Conservation (phyloP, 345 rosid genomes). For the Cochlearia excelsa region DNA sequence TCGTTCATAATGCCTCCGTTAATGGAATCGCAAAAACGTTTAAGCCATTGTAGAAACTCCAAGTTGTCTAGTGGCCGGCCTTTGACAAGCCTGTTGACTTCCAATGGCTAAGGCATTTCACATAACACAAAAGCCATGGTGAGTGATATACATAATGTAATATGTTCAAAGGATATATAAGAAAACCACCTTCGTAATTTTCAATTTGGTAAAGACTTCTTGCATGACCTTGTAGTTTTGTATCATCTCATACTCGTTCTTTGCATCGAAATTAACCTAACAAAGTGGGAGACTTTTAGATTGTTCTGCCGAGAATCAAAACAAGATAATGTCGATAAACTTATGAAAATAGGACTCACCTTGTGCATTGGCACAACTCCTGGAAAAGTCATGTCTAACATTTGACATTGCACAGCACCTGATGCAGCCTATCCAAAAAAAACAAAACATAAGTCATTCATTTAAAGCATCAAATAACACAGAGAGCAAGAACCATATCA, state of each 20-base stretch:
- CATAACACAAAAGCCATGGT: neutral
- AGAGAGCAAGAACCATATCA: neutral
- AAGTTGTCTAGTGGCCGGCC: conserved; percentile 93
- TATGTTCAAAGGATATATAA: too few relatives aligned
- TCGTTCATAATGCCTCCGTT: conserved; percentile 97
- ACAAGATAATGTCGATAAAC: neutral
- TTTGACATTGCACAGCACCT: conserved; percentile 97
- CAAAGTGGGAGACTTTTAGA: conserved; percentile 16
- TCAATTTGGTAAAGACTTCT: conserved; percentile 88
- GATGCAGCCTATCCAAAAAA: conserved; percentile 68
- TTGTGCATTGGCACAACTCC: conserved; percentile 98
- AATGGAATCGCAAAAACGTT: conserved; percentile 89
- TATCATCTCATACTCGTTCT: conserved; percentile 93
- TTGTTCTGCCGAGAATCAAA: neutral
- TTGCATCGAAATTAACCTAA: conserved; percentile 93
- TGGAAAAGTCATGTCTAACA: conserved; percentile 94
- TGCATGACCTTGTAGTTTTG: conserved; percentile 97
- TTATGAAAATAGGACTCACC: conserved; percentile 35
- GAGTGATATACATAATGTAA: neutral
- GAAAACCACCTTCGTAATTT: conserved; percentile 66
- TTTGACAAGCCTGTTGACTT: conserved; percentile 89
- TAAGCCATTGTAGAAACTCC: conserved; percentile 97
- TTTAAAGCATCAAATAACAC: neutral
- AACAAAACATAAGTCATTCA: conserved; percentile 19
- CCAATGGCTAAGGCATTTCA: conserved; percentile 61